Base-by-base conservation (phyloP, 305 asterid genomes). In the Fraxinus platypoda region DNA sequence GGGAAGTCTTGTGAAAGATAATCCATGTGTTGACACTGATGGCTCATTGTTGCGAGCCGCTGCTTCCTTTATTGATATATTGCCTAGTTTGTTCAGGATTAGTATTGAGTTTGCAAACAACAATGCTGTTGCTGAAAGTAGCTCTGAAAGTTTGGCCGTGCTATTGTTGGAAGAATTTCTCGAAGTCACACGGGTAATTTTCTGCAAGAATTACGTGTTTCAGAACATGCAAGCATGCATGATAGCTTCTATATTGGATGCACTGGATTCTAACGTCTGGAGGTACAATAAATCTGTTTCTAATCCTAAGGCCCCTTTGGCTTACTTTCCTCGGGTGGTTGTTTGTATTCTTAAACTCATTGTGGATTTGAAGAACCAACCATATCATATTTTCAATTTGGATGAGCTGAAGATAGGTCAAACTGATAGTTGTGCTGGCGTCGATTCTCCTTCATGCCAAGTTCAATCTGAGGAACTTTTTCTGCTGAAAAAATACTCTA, bases 161-260 rank as follows among this genome's bases (percentile, higher is more conserved):
- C 87, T 86, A 85, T 84, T 95, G 86, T 80, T 92, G 83, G 98
- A 94, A 82, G 99, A 93, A 85, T 93, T 95, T 85, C 91, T 95
- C 83, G 97, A 89, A 84, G 92, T 91, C 80, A 92, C 88, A 85
- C 93, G 90, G 82, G 86, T 89, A 81, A 83, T 85, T 81, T 88
- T 91, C 79, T 84, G 89, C 80, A 92, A 84, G 82, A 93, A 90
- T 70, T 83, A 83, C 57, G 92, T 93, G 82, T 90, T 85, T 79
- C 89, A 84, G 84, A 97, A 97, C 82, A 89, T 97, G 81, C 95
- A 87, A 88, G 92, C 92, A 76, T 93, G 96, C 85, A 78, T 85
- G 37, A 86, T 87, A 66, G 96, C 98, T 81, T 91, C 93, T 80
- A 82, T 97, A 81, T 83, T 95, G 88, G 92, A 87, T 38, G 88